These are phyloP conservation scores for Pleurotus cornucopiae DNA, from an alignment of 768 basidiomycete species.

Conservation along the genomic window DNA sequence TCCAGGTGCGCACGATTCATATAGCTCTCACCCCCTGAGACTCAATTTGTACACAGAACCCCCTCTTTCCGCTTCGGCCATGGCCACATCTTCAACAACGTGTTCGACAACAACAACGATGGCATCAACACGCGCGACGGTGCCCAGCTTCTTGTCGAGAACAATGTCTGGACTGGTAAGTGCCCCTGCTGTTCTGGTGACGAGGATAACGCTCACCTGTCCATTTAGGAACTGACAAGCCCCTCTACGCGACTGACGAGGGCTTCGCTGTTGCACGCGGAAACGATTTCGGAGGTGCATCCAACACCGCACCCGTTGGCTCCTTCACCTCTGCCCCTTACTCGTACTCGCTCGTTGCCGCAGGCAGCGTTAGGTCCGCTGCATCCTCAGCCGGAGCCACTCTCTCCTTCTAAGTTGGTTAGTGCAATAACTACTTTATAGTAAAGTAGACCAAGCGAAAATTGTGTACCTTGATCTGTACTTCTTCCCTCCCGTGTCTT, in stretches of 20 bases:
- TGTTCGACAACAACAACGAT: constrained; percentile 37
- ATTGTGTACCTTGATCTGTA: not conserved
- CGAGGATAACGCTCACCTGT: not conserved
- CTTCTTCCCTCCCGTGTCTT: not conserved
- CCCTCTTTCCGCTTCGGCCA: constrained; percentile 43
- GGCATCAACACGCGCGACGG: constrained; percentile 14
- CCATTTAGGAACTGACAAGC: constrained; percentile 26
- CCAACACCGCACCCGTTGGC: constrained; percentile 27
- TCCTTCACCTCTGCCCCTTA: constrained; percentile 30
- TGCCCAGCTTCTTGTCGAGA: constrained; percentile 42
- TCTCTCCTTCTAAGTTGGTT: constrained; percentile 20
- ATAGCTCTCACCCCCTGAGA: not conserved
- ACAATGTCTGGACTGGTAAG: constrained; percentile 39
- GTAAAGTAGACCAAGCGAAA: not conserved
- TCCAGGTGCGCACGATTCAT: not conserved
- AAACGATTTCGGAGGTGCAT: constrained; percentile 29
- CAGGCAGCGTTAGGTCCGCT: constrained; percentile 22
- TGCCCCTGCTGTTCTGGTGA: not conserved
- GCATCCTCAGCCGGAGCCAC: constrained; percentile 25
- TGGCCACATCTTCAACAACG: constrained; percentile 43
- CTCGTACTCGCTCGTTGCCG: constrained; percentile 24
- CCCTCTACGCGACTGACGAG: constrained; percentile 36
- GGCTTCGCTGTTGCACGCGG: constrained; percentile 36
- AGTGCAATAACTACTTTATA: no score
- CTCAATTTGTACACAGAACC: constrained; percentile 27